Percentiles rank a stretch among this genome's conserved stretches.
phyloP scores from a whole-genome alignment of 2,329 filamentous ascomycete genomes.

The Colletotrichum chrysophilum region DNA sequence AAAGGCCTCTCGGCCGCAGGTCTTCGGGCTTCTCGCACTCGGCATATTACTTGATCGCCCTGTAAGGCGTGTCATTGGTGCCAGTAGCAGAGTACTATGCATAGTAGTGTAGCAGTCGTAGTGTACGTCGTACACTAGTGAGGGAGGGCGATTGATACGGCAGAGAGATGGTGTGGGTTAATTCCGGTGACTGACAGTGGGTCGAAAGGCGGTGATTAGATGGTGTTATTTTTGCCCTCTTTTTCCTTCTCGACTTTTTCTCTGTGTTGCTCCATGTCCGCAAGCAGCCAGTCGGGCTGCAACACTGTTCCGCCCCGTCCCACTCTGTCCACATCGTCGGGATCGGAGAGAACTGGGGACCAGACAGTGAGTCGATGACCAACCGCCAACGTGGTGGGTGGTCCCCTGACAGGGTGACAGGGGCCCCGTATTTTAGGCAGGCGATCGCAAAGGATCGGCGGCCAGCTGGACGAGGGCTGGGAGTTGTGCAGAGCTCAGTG shows the following conservation, averaged over 20 bases:
- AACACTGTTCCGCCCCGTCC: background rate
- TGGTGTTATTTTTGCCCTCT: background rate
- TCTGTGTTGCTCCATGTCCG: background rate
- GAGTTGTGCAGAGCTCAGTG: background rate
- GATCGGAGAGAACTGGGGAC: constrained; percentile 9
- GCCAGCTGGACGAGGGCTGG: background rate
- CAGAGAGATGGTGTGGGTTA: background rate
- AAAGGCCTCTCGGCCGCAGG: background rate
- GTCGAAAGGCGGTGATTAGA: background rate
- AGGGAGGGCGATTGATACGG: background rate
- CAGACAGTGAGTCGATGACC: background rate
- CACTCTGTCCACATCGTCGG: constrained; percentile 20
- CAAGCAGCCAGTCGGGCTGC: constrained; percentile 17
- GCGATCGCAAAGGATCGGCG: constrained; percentile 10
- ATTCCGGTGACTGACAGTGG: background rate
- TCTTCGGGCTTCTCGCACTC: background rate
- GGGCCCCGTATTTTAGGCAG: constrained; percentile 12
- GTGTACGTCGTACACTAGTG: background rate
- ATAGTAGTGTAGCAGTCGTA: background rate
- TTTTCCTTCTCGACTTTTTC: constrained; percentile 3
- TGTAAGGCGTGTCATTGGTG: background rate
- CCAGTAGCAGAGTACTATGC: background rate
- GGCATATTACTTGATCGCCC: background rate
- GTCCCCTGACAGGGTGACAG: background rate
- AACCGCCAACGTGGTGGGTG: constrained; percentile 15